Evolutionary conservation across 106 monocot species (phyloP).

Genomic region (Acorus gramineus): DNA sequence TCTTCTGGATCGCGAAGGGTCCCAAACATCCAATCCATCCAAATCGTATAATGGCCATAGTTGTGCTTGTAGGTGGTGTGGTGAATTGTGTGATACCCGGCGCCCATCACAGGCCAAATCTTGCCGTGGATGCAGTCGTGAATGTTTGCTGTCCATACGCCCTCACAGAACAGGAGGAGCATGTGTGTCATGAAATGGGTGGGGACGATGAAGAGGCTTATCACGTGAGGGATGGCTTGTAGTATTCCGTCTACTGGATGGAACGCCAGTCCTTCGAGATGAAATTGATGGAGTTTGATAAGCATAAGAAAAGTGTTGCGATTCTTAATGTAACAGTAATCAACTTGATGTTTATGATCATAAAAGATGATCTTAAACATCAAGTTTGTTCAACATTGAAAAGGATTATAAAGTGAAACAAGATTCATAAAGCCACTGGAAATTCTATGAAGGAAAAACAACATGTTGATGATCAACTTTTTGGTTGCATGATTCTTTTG

Average conservation of each 20-base stretch:
- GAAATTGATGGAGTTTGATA: neutral
- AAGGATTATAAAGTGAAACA: too few species aligned
- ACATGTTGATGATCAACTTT: too few species aligned
- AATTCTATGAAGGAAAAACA: too few species aligned
- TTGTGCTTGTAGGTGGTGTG: constrained; percentile 84
- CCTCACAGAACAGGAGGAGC: constrained; percentile 49
- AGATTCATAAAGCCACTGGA: too few species aligned
- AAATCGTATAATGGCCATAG: constrained; percentile 77
- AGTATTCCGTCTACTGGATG: constrained; percentile 85
- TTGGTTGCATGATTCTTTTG: too few species aligned
- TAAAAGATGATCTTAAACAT: too few species aligned
- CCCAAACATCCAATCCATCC: constrained; percentile 81
- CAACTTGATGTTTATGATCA: too few species aligned
- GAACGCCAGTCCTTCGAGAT: constrained; percentile 56
- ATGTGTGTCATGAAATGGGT: constrained; percentile 70
- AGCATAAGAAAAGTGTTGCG: neutral
- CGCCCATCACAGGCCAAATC: constrained; percentile 83
- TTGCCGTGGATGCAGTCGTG: constrained; percentile 84
- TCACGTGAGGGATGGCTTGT: constrained; percentile 66
- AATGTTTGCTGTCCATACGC: constrained; percentile 77
- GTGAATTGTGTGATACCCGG: constrained; percentile 88
- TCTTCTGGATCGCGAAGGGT: constrained; percentile 67
- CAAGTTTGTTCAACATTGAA: too few species aligned
- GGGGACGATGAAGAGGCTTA: constrained; percentile 52
- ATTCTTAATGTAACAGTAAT: too few species aligned